phyloP scores from a whole-genome alignment of 106 monocot species.

The Dendrobium chrysotoxum region DNA sequence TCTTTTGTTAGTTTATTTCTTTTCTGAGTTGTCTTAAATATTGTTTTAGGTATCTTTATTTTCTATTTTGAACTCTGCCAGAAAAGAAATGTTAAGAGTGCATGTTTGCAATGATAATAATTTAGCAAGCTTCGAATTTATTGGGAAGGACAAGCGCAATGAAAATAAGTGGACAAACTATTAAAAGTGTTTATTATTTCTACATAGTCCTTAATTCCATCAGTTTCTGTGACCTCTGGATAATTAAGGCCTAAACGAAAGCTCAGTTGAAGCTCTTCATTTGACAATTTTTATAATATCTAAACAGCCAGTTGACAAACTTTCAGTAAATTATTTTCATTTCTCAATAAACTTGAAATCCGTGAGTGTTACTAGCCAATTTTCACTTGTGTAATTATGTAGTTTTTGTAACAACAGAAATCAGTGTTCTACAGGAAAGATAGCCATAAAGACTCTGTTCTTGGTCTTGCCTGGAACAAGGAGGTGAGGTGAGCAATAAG shows the following conservation, averaged over 20 bases:
- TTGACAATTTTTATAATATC: not conserved
- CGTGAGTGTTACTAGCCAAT: not conserved
- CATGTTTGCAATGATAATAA: not conserved
- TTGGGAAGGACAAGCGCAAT: not conserved
- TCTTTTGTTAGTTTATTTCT: not conserved
- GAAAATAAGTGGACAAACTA: not conserved
- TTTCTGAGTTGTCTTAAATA: not conserved
- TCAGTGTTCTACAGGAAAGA: constrained; percentile 67
- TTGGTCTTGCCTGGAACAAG: constrained; percentile 95
- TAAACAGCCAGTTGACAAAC: not conserved
- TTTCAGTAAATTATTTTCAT: not conserved
- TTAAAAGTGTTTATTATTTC: not conserved
- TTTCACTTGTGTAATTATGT: not conserved
- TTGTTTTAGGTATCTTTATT: not conserved
- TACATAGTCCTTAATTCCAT: not conserved
- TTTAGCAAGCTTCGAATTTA: not conserved
- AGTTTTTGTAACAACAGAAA: constrained; percentile 17
- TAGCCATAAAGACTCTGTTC: constrained; percentile 78
- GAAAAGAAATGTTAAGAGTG: not conserved
- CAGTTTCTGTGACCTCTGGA: not conserved
- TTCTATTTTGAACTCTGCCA: not conserved
- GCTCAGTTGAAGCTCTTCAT: not conserved
- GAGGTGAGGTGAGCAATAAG: constrained; percentile 56
- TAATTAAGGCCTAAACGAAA: not conserved
- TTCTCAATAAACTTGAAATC: not conserved